These are phyloP conservation scores for Mycena capillaripes DNA, from an alignment of 768 basidiomycete species.

Conservation along the genomic window DNA sequence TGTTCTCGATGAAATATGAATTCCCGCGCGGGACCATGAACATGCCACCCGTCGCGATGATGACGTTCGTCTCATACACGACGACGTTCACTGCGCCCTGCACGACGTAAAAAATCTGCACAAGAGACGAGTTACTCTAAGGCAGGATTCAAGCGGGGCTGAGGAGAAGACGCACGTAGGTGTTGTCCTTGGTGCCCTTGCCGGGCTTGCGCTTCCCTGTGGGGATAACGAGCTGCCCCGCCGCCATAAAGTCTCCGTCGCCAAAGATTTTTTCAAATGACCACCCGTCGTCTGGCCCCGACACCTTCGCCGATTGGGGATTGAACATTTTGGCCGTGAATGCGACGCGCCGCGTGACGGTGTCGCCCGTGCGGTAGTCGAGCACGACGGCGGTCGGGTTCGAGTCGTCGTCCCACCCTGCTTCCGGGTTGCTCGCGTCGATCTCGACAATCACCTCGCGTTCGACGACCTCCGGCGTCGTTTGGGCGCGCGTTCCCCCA, in stretches of 20 bases:
- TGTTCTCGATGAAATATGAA: constrained; percentile 90
- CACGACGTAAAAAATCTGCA: constrained; percentile 74
- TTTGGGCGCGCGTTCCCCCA: constrained; percentile 37
- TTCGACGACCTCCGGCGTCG: constrained; percentile 11
- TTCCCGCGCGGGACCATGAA: constrained; percentile 96
- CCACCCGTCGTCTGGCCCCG: constrained; percentile 78
- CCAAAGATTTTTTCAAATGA: constrained; percentile 92
- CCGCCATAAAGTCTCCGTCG: constrained; percentile 92
- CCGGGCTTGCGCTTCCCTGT: constrained; percentile 82
- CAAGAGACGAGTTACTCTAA: neutral
- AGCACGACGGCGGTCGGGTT: constrained; percentile 74
- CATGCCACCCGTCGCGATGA: constrained; percentile 86
- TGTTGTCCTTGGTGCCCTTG: constrained; percentile 94
- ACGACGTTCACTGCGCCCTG: constrained; percentile 91
- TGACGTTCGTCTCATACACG: constrained; percentile 82
- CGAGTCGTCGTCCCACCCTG: constrained; percentile 93
- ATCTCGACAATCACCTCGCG: constrained; percentile 54
- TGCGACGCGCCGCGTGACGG: constrained; percentile 84
- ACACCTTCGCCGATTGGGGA: constrained; percentile 54
- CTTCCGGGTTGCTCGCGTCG: constrained; percentile 64
- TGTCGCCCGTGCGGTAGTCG: constrained; percentile 73
- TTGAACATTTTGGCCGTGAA: constrained; percentile 80
- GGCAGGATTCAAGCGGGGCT: neutral
- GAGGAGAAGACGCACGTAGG: constrained; percentile 72
- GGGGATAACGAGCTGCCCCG: constrained; percentile 89